phyloP scores from a whole-genome alignment of 169 alveolate genomes.

The Theileria parva region DNA sequence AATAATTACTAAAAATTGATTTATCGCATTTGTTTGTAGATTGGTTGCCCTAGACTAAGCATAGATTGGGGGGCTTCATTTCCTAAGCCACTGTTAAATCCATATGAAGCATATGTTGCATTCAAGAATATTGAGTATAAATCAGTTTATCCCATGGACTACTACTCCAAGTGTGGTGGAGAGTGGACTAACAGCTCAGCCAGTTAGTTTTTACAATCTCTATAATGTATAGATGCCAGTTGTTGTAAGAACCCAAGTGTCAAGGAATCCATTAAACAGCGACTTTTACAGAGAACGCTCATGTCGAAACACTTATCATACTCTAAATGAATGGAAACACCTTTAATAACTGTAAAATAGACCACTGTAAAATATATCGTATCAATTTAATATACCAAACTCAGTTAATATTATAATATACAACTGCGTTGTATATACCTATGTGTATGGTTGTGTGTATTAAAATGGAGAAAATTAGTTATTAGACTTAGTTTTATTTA shows the following conservation, averaged over 20 bases:
- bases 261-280: slow-evolving; percentile 9
- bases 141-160: slow-evolving; percentile 87
- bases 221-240: slow-evolving; percentile 12
- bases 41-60: slow-evolving; percentile 98
- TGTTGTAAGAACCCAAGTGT: neutral
- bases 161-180: slow-evolving; percentile 85
- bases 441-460: neutral
- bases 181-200: slow-evolving; percentile 85
- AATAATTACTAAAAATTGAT: neutral
- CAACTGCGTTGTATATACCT: neutral
- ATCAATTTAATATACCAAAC: neutral
- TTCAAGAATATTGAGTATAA: slow-evolving; percentile 76
- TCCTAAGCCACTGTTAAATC: slow-evolving; percentile 91
- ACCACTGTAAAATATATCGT: too few relatives aligned
- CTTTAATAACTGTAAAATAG: neutral
- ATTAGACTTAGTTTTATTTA: neutral
- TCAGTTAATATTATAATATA: too few relatives aligned
- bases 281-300: slow-evolving; percentile 25
- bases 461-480: neutral
- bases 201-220: slow-evolving; percentile 8
- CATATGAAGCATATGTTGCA: slow-evolving; percentile 97
- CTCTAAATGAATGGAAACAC: neutral
- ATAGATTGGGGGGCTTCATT: slow-evolving; percentile 98
- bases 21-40: slow-evolving; percentile 64
- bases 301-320: neutral